A percentile compares a stretch with the other conserved stretches of the same genome.
These are phyloP conservation scores for Rhodotorula sp. DNA, from an alignment of 1,284 basidiomycete species.

Conservation along the genomic window DNA sequence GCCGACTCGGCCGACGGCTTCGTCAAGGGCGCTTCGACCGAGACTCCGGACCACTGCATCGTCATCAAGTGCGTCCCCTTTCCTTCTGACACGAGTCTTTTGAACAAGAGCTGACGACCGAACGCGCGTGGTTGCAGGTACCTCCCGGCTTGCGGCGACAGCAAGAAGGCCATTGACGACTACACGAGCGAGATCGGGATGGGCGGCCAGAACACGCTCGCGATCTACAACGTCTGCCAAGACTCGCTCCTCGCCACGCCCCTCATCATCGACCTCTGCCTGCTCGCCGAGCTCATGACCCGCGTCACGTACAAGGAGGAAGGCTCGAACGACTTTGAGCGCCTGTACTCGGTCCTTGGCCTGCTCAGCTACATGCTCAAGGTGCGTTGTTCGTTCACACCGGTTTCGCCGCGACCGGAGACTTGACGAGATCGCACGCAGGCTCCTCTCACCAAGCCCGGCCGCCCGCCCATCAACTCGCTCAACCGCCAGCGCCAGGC, in stretches of 20 bases:
- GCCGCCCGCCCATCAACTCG: conserved; percentile 89
- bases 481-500: conserved; percentile 92
- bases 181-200: conserved; percentile 79
- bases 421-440: no score
- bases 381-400: no score
- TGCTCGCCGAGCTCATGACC: conserved; percentile 91
- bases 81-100: conserved; percentile 48
- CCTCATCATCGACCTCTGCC: conserved; percentile 87
- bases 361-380: conserved; percentile 80
- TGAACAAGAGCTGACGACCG: not conserved
- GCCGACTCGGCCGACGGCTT: conserved; percentile 33
- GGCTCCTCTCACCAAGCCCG: conserved; percentile 96
- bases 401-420: no score
- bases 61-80: conserved; percentile 46
- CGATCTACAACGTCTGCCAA: conserved; percentile 93
- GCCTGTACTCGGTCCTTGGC: conserved; percentile 82
- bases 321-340: conserved; percentile 58
- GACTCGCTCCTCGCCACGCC: conserved; percentile 95
- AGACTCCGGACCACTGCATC: conserved; percentile 96
- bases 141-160: conserved; percentile 90
- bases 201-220: conserved; percentile 55
- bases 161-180: conserved; percentile 96
- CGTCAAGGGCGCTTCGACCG: conserved; percentile 60
- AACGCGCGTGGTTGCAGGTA: conserved; percentile 18
- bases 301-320: conserved; percentile 75